A percentile compares a stretch with the other conserved stretches of the same genome.
Conservation (phyloP, 441 rosid genomes). For the Corymbia citriodora region DNA sequence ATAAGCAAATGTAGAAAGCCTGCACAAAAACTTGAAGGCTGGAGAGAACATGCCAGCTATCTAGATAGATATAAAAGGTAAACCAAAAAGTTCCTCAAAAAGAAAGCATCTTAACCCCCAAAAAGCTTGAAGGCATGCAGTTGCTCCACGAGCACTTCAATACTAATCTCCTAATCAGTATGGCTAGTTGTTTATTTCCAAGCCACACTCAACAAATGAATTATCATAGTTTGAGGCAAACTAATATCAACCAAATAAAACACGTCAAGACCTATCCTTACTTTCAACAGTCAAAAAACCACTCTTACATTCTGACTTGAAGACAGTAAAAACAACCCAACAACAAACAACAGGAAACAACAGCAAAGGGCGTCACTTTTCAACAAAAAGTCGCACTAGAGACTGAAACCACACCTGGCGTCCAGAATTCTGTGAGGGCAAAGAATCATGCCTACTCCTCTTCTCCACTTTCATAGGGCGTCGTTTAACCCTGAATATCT, state of each 20-base stretch:
- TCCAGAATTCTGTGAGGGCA: conserved; percentile 31
- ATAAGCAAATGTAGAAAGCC: background rate
- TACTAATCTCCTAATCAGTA: background rate
- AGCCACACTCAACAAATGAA: background rate
- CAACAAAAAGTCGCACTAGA: background rate
- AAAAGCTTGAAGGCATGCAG: background rate
- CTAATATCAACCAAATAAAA: background rate
- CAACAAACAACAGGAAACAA: background rate
- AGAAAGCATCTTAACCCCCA: background rate
- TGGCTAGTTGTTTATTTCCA: background rate
- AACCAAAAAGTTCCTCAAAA: background rate
- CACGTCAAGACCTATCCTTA: background rate
- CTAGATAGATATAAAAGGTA: background rate
- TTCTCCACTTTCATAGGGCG: conserved; percentile 57
- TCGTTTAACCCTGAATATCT: conserved; percentile 89
- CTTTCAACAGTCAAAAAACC: background rate
- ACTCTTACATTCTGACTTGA: background rate
- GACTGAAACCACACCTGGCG: conserved; percentile 37
- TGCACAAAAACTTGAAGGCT: background rate
- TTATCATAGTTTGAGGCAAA: background rate
- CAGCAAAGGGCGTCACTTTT: background rate
- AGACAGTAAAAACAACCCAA: background rate
- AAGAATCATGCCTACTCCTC: conserved; percentile 32
- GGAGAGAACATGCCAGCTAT: background rate
- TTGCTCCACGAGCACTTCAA: background rate